These are phyloP conservation scores for Halteria grandinella DNA, from an alignment of 73 alveolate genomes.

Conservation along the genomic window DNA sequence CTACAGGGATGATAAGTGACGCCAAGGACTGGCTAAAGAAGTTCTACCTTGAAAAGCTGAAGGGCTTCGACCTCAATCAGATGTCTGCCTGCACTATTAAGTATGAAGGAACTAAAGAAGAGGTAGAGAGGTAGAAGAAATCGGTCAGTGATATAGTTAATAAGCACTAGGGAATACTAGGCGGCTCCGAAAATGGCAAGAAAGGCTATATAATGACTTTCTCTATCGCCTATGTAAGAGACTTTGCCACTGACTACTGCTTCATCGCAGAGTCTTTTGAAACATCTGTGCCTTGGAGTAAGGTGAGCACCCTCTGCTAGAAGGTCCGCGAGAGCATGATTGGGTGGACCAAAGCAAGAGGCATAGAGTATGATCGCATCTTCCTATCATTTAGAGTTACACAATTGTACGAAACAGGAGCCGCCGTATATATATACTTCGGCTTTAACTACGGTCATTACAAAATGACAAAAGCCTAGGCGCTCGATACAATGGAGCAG, in stretches of 20 bases:
- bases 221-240: conserved; percentile 88
- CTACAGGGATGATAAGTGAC: conserved; percentile 32
- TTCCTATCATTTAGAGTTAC: conserved; percentile 74
- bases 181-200: conserved; percentile 88
- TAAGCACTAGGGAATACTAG: conserved; percentile 76
- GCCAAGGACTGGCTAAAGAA: conserved; percentile 62
- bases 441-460: conserved; percentile 70
- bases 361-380: neutral
- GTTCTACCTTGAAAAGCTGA: conserved; percentile 55
- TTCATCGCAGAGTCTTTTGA: conserved; percentile 86
- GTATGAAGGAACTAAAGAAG: conserved; percentile 79
- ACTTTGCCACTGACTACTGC: conserved; percentile 75
- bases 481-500: conserved; percentile 68
- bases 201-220: conserved; percentile 88
- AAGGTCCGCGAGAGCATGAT: conserved; percentile 65
- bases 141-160: conserved; percentile 61
- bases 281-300: conserved; percentile 83
- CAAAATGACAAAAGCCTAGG: conserved; percentile 47
- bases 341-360: conserved; percentile 43
- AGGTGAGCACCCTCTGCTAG: conserved; percentile 70
- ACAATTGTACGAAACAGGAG: conserved; percentile 79
- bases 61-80: conserved; percentile 72
- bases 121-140: conserved; percentile 69
- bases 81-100: conserved; percentile 82
- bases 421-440: conserved; percentile 77